phyloP scores from a whole-genome alignment of 192 early-diverging fungal species.

The Pilobolus umbonatus region DNA sequence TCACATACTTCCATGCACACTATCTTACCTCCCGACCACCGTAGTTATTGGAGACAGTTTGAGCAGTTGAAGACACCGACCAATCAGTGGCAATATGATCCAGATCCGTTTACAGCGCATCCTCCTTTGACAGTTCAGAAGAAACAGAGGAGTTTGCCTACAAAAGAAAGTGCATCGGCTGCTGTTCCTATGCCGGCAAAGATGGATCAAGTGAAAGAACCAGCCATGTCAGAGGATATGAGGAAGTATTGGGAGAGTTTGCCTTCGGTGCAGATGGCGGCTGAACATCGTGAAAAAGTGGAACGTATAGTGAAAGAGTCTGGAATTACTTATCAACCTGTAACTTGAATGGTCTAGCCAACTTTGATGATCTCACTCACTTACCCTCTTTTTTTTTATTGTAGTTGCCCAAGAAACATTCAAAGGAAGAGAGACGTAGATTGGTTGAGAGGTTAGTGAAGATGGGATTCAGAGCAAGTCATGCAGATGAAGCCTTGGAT shows the following conservation, averaged over 20 bases:
- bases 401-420: background rate
- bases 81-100: constrained; percentile 54
- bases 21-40: constrained; percentile 69
- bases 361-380: background rate
- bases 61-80: constrained; percentile 49
- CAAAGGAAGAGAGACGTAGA: constrained; percentile 7
- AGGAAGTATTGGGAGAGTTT: constrained; percentile 54
- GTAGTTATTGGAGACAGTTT: constrained; percentile 67
- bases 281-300: constrained; percentile 48
- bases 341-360: background rate
- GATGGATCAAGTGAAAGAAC: constrained; percentile 33
- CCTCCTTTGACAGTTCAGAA: constrained; percentile 29
- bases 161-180: constrained; percentile 20
- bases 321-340: constrained; percentile 12
- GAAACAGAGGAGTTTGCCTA: constrained; percentile 20
- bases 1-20: constrained; percentile 65
- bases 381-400: background rate
- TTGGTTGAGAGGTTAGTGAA: constrained; percentile 34
- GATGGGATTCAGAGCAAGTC: constrained; percentile 68
- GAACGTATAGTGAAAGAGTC: constrained; percentile 61
- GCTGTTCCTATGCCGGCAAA: constrained; percentile 34
- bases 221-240: constrained; percentile 34
- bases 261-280: constrained; percentile 66
- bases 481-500: constrained; percentile 70
- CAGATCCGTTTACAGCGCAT: constrained; percentile 75